These are phyloP conservation scores for Neonectria faginata DNA, from an alignment of 2,329 filamentous ascomycete genomes.

Conservation along the genomic window DNA sequence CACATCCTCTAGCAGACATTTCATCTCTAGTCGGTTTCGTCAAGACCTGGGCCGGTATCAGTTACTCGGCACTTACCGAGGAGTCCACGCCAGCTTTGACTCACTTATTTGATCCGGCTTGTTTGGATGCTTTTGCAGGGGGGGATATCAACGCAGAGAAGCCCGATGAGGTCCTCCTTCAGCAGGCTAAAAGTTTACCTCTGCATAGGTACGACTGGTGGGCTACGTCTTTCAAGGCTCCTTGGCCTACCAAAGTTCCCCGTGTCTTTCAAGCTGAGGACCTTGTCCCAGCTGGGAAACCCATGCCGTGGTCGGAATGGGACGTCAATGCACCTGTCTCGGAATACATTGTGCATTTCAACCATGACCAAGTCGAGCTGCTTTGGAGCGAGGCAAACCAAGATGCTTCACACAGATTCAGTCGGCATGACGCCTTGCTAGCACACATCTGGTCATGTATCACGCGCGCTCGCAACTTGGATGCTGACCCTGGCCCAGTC, in stretches of 20 bases:
- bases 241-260: slow-evolving; percentile 30
- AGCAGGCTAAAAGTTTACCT: slow-evolving; percentile 26
- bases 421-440: slow-evolving; percentile 41
- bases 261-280: slow-evolving; percentile 19
- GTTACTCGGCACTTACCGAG: neutral
- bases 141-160: slow-evolving; percentile 34
- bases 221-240: slow-evolving; percentile 21
- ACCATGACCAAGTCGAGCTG: slow-evolving; percentile 24
- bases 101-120: slow-evolving; percentile 23
- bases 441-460: slow-evolving; percentile 46
- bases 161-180: slow-evolving; percentile 22
- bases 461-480: slow-evolving; percentile 33
- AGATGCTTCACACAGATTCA: slow-evolving; percentile 14
- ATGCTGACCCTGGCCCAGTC: slow-evolving; percentile 17
- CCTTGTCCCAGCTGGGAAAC: slow-evolving; percentile 18
- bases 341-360: slow-evolving; percentile 40
- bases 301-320: slow-evolving; percentile 45
- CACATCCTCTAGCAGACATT: slow-evolving; percentile 43
- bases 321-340: slow-evolving; percentile 36
- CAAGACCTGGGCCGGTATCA: slow-evolving; percentile 39
- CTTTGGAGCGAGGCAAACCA: slow-evolving; percentile 21
- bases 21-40: slow-evolving; percentile 36
- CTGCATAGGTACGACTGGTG: slow-evolving; percentile 46
- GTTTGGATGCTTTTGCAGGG: slow-evolving; percentile 32
- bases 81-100: rapidly evolving